phyloP scores from a whole-genome alignment of 768 basidiomycete species.

The Clathrus columnatus region DNA sequence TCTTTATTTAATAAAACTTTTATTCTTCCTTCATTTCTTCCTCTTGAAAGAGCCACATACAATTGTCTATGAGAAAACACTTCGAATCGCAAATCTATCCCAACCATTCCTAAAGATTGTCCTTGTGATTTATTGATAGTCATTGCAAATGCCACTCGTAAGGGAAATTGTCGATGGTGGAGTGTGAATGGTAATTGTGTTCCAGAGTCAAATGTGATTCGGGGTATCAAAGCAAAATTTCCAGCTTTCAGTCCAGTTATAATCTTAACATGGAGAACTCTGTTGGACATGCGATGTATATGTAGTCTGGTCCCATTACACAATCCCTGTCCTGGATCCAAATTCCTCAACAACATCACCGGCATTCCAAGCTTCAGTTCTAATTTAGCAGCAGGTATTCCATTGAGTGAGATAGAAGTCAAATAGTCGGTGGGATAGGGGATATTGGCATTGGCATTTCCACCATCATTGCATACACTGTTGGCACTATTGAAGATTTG shows the following conservation, averaged over 20 bases:
- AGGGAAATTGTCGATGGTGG: slow-evolving; percentile 30
- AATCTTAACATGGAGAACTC: not conserved
- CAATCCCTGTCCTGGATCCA: slow-evolving; percentile 21
- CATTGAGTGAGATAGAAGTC: slow-evolving; percentile 26
- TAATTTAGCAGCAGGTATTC: slow-evolving; percentile 31
- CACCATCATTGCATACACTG: slow-evolving; percentile 13
- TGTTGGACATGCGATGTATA: not conserved
- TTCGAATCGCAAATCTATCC: slow-evolving; percentile 27
- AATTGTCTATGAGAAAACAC: slow-evolving; percentile 38
- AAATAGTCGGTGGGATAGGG: slow-evolving; percentile 32
- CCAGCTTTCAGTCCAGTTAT: not conserved
- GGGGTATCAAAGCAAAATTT: not conserved
- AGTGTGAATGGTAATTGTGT: slow-evolving; percentile 19
- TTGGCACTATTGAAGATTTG: slow-evolving; percentile 17
- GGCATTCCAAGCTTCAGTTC: slow-evolving; percentile 21
- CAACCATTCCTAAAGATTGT: slow-evolving; percentile 35
- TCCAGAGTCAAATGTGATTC: not conserved
- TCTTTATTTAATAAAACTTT: slow-evolving; percentile 20
- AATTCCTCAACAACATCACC: slow-evolving; percentile 37
- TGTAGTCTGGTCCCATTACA: not conserved
- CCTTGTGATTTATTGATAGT: slow-evolving; percentile 44
- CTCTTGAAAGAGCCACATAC: slow-evolving; percentile 35
- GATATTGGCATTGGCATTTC: slow-evolving; percentile 15
- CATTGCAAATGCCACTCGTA: slow-evolving; percentile 37
- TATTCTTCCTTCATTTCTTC: slow-evolving; percentile 22